These are phyloP conservation scores for Pestalotiopsis sp. DNA, from an alignment of 2,329 filamentous ascomycete genomes.

Conservation along the genomic window DNA sequence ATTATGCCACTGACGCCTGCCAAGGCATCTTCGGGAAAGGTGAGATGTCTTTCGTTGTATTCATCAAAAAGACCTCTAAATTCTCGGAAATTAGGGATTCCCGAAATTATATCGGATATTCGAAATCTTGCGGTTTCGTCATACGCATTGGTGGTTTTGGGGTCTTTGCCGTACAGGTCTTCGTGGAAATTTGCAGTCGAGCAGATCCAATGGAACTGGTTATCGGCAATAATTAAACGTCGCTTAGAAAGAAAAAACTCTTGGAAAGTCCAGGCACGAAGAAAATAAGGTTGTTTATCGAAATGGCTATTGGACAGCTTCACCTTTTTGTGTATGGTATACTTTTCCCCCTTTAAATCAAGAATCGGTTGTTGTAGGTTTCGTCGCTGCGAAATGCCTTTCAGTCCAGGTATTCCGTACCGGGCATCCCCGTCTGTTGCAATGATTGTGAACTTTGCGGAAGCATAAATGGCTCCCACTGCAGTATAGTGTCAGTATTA, in stretches of 20 bases:
- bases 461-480: constrained; percentile 12
- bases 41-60: constrained; percentile 1
- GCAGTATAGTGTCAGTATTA: neutral
- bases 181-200: neutral
- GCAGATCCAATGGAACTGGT: constrained; percentile 9
- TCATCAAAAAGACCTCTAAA: neutral
- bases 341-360: neutral
- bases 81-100: neutral
- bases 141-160: too few species aligned
- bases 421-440: constrained; percentile 5
- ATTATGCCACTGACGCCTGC: constrained; percentile 5
- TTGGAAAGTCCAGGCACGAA: constrained; percentile 12
- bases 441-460: constrained; percentile 10
- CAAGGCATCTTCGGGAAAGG: constrained; percentile 8
- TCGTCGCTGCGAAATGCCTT: neutral
- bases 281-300: neutral
- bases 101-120: neutral
- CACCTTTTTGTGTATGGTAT: neutral
- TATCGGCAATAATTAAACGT: neutral
- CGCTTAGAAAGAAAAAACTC: constrained; percentile 7
- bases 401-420: constrained; percentile 2
- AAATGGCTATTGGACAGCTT: neutral
- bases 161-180: neutral
- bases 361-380: neutral
- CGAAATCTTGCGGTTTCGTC: neutral